These are phyloP conservation scores for Postia placenta DNA, from an alignment of 768 basidiomycete genomes.

Conservation along the genomic window DNA sequence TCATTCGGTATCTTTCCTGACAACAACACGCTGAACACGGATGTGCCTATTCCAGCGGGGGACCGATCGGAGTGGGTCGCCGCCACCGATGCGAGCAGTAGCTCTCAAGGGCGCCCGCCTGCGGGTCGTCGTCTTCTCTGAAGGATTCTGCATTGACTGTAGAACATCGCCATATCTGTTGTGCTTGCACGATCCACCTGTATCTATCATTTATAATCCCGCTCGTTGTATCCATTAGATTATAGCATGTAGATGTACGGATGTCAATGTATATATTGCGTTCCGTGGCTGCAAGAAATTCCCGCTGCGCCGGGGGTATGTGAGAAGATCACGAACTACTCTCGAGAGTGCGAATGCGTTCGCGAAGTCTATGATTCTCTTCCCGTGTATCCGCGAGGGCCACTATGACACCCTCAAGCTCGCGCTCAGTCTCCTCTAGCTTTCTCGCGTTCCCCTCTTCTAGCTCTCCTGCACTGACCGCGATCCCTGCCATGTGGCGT, in stretches of 20 bases:
- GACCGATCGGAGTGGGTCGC: constrained; percentile 1
- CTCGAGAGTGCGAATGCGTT: constrained; percentile 11
- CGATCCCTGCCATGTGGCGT: constrained; percentile 45
- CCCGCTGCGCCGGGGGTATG: background rate
- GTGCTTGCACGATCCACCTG: background rate
- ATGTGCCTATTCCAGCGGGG: background rate
- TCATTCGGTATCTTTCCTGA: constrained; percentile 17
- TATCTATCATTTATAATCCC: constrained; percentile 12
- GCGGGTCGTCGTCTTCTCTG: background rate
- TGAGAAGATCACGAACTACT: background rate
- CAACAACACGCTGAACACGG: background rate
- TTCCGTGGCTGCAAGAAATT: background rate
- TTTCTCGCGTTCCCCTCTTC: constrained; percentile 47
- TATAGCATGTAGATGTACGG: background rate
- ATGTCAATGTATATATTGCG: background rate
- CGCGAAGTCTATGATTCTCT: constrained; percentile 48
- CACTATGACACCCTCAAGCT: constrained; percentile 33
- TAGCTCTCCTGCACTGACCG: constrained; percentile 69
- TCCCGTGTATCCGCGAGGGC: constrained; percentile 39
- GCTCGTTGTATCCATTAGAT: constrained; percentile 22
- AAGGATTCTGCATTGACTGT: background rate
- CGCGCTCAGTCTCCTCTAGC: constrained; percentile 41
- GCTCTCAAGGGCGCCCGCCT: background rate
- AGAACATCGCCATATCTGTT: background rate
- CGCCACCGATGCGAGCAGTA: background rate